Evolutionary conservation across 306 rosid species (phyloP), one percentile per base, ranked within the genome.

Genomic region (Citrullus mucosospermus): DNA sequence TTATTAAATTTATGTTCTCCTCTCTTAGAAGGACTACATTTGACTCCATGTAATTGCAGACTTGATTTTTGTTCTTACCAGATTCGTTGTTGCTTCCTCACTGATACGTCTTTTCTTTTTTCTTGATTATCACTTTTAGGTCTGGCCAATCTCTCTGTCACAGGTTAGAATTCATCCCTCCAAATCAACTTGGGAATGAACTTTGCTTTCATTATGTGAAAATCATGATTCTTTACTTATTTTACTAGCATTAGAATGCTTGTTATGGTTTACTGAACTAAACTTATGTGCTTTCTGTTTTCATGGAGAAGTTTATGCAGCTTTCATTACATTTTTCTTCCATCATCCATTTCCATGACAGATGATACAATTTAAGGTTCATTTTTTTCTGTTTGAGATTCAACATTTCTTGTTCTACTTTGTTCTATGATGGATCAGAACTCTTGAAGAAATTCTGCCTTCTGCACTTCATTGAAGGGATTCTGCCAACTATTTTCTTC

Each of bases 61-160:
- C 77, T 73, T 73, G 60, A 30, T 30, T 32, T 73, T 22, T 73
- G 62, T 51, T 51, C 30, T 30, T 8, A 51, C 6, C 6, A 51
- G 77, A 51, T 48, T 72, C 36, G 43, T 10, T 80, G 41, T 50
- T 56, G 25, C 60, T 14, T 76, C 11, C 34, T 7, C 18, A 62
- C 3, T 67, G 16, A 53, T 16, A 73, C n/a, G 30, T 55, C 36
- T 76, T 70, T 83, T 56, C 6, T 55, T 55, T 55, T 74, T 36
- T 25, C 63, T 38, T 78, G 70, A 51, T 62, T 72, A 36, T 75
- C 46, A 63, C 75, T 58, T 69, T 55, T 93, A 92, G 98, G 98
- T 46, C 78, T 95, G 86, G 97, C 92, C 66, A 95, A 95, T 87
- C 98, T 95, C 84, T 87, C 98, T 8, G 80, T 91, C 79, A 81